Evolutionary conservation across 352 stramenopile species (phyloP), one percentile per base, ranked within the genome.

Genomic region (Phytophthora brassicae): DNA sequence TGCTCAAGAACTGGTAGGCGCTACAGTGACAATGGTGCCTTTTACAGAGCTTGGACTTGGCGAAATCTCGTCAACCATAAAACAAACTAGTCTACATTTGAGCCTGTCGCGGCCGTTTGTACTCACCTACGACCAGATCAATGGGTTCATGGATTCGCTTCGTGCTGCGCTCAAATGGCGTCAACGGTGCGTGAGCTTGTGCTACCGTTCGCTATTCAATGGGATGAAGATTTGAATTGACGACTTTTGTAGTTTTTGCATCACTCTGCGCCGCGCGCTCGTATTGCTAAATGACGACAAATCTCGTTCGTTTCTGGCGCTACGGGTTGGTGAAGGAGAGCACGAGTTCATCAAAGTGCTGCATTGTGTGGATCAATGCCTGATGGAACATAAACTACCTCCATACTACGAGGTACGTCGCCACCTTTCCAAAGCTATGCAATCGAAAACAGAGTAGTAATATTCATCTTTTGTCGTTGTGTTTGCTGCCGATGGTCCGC

Each of bases 51-150:
- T 68, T 39, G 26, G 43, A 5, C 56, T 64, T 16, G 24, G 19
- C 22, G 22, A 64, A 26, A 6, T 33, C 41, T 35, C 53, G 44
- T 41, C 56, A 17, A 39, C 22, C 5, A 33, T 41, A 33, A 58
- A 50, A 20, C 36, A 66, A 19, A 38, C 45, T 42, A 48, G 31
- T 16, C 57, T 84, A 28, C 86, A 94, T 48, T 58, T 94, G 60
- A 94, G 86, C 56, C 68, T 94, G 17, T 92, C 86, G 38, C 74
- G 84, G 24, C 83, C 86, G 19, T 94, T 94, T 50, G 72, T 85
- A 31, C 75, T 94, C 52, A 81, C 51, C 1, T 88, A 75, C 54
- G 64, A 84, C 49, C 81, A 89, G 55, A 94, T 94, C 53, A 60
- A 81, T 26, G 26, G 49, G 0, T 94, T 94, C 39, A 77, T 94